Base-by-base conservation (phyloP, 768 basidiomycete genomes). In the Rhodocollybia butyracea region DNA sequence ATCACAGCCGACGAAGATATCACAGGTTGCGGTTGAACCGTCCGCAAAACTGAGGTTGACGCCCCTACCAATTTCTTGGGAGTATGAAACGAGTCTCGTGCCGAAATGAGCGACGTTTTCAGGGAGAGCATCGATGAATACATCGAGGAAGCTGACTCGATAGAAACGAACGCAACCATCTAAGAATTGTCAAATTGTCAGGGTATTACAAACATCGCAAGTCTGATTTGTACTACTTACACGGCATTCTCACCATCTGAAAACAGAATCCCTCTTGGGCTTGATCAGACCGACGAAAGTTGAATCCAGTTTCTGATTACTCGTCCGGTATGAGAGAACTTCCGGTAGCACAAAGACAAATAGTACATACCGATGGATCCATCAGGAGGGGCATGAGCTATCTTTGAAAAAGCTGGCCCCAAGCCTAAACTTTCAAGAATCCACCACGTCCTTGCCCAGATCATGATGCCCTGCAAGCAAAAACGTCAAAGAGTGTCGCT, bases 81-180 rank as follows among this genome's bases (percentile, higher is more conserved):
- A 61, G 58, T 73, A 74, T 5, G 66, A 66, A 17, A 59, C 53
- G 19, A 73, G 55, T 32, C 68, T 70, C 65, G 68, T 73, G 51
- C 66, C 68, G 64, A 76, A 75, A 42, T 78, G 68, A 17, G 72
- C 72, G 15, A 71, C 57, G 5, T 68, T 65, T 30, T 56, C 10
- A 3, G 70, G 72, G n/a, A 74, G 63, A 39, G 66, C 60, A 40
- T 73, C 63, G 13, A 73, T 67, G 38, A 74, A 68, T 13, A 72
- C 69, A 51, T 78, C 73, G 4, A 80, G 71, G 56, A 81, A 80
- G 39, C 74, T 71, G 5, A 78, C 78, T 13, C 80, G 70, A 60
- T 81, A 79, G 55, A 79, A 78, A 1, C 76, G 72, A 36, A 77
- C 76, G 53, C 72, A 73, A 42, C 72, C 70, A 54, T 70, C 72